These are phyloP conservation scores for Cercospora zeae-maydis DNA, from an alignment of 2,329 filamentous ascomycete species.

Conservation along the genomic window DNA sequence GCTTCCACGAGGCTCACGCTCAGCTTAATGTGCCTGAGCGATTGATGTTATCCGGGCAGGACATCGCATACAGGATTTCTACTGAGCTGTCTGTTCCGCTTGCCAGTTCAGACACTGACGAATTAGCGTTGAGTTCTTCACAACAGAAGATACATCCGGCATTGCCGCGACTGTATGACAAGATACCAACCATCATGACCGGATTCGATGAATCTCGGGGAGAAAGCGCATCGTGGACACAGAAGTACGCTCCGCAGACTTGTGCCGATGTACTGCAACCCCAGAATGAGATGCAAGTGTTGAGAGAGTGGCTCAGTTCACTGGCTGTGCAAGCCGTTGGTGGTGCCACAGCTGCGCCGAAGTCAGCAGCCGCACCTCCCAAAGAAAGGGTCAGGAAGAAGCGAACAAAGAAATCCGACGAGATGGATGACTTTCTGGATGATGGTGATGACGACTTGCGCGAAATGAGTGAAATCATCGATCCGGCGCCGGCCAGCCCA, in stretches of 20 bases:
- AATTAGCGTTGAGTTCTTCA: conserved; percentile 16
- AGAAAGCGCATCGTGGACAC: conserved; percentile 69
- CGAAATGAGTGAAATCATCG: conserved; percentile 65
- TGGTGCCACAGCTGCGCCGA: conserved; percentile 48
- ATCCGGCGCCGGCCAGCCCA: conserved; percentile 34
- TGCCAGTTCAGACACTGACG: conserved; percentile 13
- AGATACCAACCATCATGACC: conserved; percentile 61
- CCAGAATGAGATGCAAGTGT: conserved; percentile 63
- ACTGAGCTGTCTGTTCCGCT: conserved; percentile 30
- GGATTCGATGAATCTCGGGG: conserved; percentile 77
- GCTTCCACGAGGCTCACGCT: conserved; percentile 34
- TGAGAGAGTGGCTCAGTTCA: conserved; percentile 77
- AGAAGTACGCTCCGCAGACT: conserved; percentile 75
- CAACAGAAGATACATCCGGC: conserved; percentile 51
- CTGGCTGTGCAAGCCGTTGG: conserved; percentile 75
- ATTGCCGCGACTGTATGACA: conserved; percentile 56
- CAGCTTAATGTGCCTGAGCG: conserved; percentile 31
- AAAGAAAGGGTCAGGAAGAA: conserved; percentile 53
- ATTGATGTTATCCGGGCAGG: conserved; percentile 34
- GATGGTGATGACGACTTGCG: conserved; percentile 71
- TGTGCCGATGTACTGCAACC: conserved; percentile 72
- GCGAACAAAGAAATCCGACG: conserved; percentile 58
- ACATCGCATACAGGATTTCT: conserved; percentile 39
- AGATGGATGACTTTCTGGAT: conserved; percentile 76
- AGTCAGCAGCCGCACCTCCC: conserved; percentile 9